Evolutionary conservation across 2,329 filamentous ascomycete genomes (phyloP).

Genomic region (Penicillium italicum): DNA sequence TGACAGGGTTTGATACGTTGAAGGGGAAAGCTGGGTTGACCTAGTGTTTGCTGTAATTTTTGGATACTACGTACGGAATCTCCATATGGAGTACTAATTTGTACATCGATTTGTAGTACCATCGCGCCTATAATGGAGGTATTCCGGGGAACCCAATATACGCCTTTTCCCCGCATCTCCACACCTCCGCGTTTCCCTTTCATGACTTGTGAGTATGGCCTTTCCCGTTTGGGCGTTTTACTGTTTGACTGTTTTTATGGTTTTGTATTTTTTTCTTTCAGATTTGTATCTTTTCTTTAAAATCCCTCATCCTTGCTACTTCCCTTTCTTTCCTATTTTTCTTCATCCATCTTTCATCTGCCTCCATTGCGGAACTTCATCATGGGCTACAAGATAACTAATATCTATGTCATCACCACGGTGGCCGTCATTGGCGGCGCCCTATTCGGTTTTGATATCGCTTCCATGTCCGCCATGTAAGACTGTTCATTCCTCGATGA

Average conservation of each 20-base stretch:
- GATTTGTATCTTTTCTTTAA: neutral
- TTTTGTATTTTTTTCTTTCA: neutral
- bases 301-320: conserved; percentile 2
- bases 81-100: neutral
- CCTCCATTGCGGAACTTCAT: conserved; percentile 9
- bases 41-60: neutral
- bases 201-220: neutral
- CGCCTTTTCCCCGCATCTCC: neutral
- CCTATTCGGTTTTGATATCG: conserved; percentile 76
- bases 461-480: conserved; percentile 64
- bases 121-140: neutral
- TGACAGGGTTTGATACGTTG: neutral
- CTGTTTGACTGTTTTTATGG: neutral
- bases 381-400: conserved; percentile 46
- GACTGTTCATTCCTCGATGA: neutral
- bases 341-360: neutral
- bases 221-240: neutral
- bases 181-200: neutral
- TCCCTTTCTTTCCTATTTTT: neutral
- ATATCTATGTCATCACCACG: conserved; percentile 57
- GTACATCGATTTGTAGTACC: neutral
- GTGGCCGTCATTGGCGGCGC: conserved; percentile 62
- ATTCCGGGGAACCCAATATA: neutral
- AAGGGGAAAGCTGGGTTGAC: neutral
- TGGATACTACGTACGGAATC: neutral